Percentiles rank a stretch among this genome's conserved stretches.
phyloP scores from a whole-genome alignment of 1,284 basidiomycete species.

The Papiliotrema laurentii region DNA sequence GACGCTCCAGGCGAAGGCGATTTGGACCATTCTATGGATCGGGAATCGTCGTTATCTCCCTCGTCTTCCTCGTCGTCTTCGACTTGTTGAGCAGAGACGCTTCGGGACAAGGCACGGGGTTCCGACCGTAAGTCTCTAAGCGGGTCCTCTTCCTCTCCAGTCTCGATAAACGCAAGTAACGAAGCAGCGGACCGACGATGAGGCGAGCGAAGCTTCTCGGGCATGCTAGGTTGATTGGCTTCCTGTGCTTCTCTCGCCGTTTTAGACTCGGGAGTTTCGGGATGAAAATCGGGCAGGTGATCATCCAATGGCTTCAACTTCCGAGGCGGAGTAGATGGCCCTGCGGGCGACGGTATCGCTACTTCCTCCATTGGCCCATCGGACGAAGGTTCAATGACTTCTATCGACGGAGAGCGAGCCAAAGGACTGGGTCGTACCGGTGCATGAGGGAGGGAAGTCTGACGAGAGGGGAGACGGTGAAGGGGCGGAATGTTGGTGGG shows the following conservation, averaged over 20 bases:
- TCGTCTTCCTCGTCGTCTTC: conserved; percentile 12
- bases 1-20: conserved; percentile 38
- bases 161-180: conserved; percentile 3
- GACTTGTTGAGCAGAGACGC: neutral
- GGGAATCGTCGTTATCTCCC: conserved; percentile 23
- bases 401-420: conserved; percentile 1
- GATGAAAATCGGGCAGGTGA: conserved; percentile 7
- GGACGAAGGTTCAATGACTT: conserved; percentile 1
- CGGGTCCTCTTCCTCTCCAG: neutral
- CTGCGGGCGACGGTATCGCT: neutral
- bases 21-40: conserved; percentile 42
- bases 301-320: conserved; percentile 6
- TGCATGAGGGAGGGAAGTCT: conserved; percentile 1
- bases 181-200: conserved; percentile 1
- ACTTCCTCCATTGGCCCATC: conserved; percentile 1
- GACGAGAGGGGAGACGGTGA: neutral
- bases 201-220: conserved; percentile 2
- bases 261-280: conserved; percentile 1
- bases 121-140: conserved; percentile 1
- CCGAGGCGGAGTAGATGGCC: conserved; percentile 4
- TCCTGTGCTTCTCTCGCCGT: no score
- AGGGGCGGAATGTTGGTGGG: no score
- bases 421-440: conserved; percentile 1
- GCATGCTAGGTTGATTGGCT: neutral
- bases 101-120: neutral